Base-by-base conservation (phyloP, 352 stramenopile genomes). In the Globisporangium viniferum region DNA sequence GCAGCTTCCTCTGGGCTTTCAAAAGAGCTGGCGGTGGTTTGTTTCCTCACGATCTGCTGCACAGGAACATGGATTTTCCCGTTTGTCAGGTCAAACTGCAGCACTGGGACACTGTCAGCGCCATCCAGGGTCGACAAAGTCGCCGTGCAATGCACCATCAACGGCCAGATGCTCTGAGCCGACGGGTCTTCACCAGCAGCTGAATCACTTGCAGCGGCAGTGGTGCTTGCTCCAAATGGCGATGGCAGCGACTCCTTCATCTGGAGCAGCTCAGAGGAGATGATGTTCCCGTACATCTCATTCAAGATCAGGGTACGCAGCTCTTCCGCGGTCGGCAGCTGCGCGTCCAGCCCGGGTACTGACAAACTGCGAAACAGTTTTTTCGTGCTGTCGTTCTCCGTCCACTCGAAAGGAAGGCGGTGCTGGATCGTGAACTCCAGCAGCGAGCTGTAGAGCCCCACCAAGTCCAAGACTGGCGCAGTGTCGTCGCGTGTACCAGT, bases 391-490 rank as follows among this genome's bases (percentile, higher is more conserved):
- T 74, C 41, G 56, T 70, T 84, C 67, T 87, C 83, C 24, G 86
- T 69, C 78, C 80, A 93, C 36, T 86, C 68, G 63, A 93, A 93
- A 15, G 83, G 83, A 60, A 93, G 69, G 14, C 68, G 67, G 56
- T 93, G 75, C 58, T 93, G 77, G 39, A 93, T 73, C 20, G 85
- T 74, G 36, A 93, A 63, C 62, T 82, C 73, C 20, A 92, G n/a
- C n/a, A 91, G 54, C 18, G 80, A 74, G 15, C 66, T 61, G 12
- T 77, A 65, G 22, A 89, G 69, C 53, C 59, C 58, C 3, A 53
- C 70, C 4, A 8, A 56, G 36, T 81, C 70, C 2, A 66, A 18
- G 20, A 24, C 31, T 18, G 55, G 15, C 18, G 24, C 10, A 29
- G 53, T 18, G 39, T 55, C 44, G 6, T 62, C 33, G 12, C 35